Evolutionary conservation across 225 moss, liverwort and hornwort genomes (phyloP).

Genomic region (Neckera pumila): DNA sequence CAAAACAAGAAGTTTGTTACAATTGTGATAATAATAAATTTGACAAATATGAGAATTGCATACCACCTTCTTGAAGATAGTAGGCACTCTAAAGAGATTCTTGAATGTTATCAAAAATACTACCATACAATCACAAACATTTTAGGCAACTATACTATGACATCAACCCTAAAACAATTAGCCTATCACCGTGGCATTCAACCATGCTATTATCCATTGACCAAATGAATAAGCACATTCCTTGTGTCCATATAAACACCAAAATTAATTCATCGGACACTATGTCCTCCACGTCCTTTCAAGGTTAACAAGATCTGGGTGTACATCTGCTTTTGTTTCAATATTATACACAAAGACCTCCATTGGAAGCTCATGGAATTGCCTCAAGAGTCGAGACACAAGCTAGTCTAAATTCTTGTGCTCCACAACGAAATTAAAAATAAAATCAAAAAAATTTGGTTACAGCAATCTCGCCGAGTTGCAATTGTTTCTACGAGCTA

Average conservation of each 20-base stretch:
- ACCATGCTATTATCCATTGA: not conserved
- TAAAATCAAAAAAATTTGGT: not conserved
- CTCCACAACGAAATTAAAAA: not conserved
- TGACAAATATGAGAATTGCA: not conserved
- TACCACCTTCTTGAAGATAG: not conserved
- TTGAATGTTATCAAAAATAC: not conserved
- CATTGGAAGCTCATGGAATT: not conserved
- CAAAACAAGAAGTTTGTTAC: not conserved
- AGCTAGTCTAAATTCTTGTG: not conserved
- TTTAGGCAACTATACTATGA: not conserved
- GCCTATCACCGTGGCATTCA: not conserved
- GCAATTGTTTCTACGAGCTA: not conserved
- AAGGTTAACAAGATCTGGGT: not conserved
- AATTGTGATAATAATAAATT: not conserved
- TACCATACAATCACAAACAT: not conserved
- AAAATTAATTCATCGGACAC: not conserved
- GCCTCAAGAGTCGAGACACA: not conserved
- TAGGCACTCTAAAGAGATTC: not conserved
- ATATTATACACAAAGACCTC: not conserved
- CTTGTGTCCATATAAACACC: not conserved
- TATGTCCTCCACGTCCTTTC: not conserved
- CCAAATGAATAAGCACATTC: not conserved
- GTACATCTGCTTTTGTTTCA: not conserved
- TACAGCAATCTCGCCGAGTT: not conserved
- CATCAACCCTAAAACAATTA: not conserved